A percentile compares a stretch with the other conserved stretches of the same genome.
Conservation (phyloP, 768 basidiomycete genomes). For the Porphyrellus cyaneotinctus region DNA sequence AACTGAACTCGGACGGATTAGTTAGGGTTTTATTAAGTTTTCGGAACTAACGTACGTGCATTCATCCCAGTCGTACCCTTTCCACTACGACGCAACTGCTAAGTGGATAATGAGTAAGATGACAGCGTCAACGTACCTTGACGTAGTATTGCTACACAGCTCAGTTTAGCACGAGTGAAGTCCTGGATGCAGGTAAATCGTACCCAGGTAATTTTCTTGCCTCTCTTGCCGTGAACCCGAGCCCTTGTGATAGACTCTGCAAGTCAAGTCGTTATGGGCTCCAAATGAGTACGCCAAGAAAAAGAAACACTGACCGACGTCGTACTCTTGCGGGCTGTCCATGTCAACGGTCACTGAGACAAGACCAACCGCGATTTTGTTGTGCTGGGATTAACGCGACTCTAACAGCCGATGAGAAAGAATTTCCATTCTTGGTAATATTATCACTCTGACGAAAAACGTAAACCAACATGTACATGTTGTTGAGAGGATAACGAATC, state of each 20-base stretch:
- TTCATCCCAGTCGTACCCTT: conserved; percentile 49
- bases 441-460: background rate
- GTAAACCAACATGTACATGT: background rate
- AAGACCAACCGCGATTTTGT: conserved; percentile 4
- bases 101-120: background rate
- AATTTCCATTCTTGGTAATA: conserved; percentile 14
- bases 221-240: conserved; percentile 43
- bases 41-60: conserved; percentile 48
- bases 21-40: background rate
- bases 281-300: background rate
- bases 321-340: conserved; percentile 49
- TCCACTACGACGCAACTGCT: conserved; percentile 45
- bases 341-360: conserved; percentile 24
- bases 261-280: background rate
- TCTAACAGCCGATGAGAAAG: conserved; percentile 9
- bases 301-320: conserved; percentile 53
- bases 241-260: conserved; percentile 55
- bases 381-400: background rate
- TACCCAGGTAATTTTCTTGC: conserved; percentile 52
- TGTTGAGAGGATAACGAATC: background rate
- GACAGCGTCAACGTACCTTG: conserved; percentile 40
- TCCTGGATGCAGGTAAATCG: conserved; percentile 7
- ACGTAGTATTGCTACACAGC: conserved; percentile 50
- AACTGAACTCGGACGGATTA: conserved; percentile 38
- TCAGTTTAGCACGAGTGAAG: conserved; percentile 11